Conservation (phyloP, 1,284 basidiomycete species). For the Pascua guehoae region DNA sequence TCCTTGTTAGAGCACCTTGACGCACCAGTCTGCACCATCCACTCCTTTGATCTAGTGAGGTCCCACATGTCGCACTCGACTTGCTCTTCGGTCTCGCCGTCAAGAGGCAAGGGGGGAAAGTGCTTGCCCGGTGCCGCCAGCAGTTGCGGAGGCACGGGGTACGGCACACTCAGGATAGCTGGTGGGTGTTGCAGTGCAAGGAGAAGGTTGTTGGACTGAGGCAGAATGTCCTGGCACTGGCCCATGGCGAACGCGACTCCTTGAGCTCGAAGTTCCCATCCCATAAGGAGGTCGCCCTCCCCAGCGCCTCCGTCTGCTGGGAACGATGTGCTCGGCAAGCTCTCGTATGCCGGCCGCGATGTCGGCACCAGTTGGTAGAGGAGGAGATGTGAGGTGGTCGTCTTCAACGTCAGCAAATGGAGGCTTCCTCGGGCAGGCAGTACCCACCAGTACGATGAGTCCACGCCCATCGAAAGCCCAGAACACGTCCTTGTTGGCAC, state of each 20-base stretch:
- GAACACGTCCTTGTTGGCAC: conserved; percentile 64
- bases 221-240: conserved; percentile 24
- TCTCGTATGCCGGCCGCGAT: conserved; percentile 49
- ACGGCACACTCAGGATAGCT: conserved; percentile 35
- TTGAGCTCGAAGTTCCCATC: conserved; percentile 68
- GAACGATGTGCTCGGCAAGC: conserved; percentile 51
- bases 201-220: conserved; percentile 35
- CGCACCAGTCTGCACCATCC: conserved; percentile 16
- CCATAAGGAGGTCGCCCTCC: conserved; percentile 76
- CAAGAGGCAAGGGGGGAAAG: conserved; percentile 42
- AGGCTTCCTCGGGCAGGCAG: background rate
- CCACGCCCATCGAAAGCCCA: conserved; percentile 76
- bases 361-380: conserved; percentile 66
- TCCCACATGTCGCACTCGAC: conserved; percentile 45
- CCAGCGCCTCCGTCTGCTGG: conserved; percentile 69
- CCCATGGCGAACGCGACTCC: conserved; percentile 42
- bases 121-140: conserved; percentile 29
- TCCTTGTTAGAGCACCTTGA: background rate
- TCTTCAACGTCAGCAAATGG: conserved; percentile 52
- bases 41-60: conserved; percentile 26
- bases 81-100: conserved; percentile 40
- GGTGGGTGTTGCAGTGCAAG: conserved; percentile 39
- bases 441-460: conserved; percentile 69
- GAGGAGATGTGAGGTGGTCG: conserved; percentile 70
- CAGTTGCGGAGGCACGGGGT: conserved; percentile 33